Evolutionary conservation across 352 stramenopile species (phyloP).

Genomic region (Hyphochytrium catenoides): DNA sequence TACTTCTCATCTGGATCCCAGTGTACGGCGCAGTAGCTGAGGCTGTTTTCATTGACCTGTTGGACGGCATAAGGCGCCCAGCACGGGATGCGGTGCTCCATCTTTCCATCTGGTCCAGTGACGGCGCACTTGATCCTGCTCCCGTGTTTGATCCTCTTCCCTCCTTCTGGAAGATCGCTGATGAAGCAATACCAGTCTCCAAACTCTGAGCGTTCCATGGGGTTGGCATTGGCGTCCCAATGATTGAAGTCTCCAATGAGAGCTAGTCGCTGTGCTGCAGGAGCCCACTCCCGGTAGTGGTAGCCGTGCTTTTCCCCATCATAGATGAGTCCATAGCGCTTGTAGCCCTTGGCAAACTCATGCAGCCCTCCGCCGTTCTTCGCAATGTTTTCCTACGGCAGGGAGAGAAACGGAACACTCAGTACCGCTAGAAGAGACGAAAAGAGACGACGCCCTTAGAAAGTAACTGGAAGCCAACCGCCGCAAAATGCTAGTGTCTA

Average conservation of each 20-base stretch:
- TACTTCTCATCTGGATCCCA: background rate
- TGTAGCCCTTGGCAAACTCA: too few species aligned
- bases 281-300: slow-evolving; percentile 9
- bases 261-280: slow-evolving; percentile 1
- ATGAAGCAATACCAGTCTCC: slow-evolving; percentile 1
- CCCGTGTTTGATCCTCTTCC: background rate
- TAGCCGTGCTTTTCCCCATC: slow-evolving; percentile 5
- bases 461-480: too few species aligned
- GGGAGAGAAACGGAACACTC: too few species aligned
- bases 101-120: background rate
- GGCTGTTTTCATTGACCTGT: slow-evolving; percentile 3
- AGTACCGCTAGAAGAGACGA: too few species aligned
- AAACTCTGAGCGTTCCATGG: background rate
- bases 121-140: background rate
- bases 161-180: background rate
- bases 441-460: too few species aligned
- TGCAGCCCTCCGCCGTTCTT: too few species aligned
- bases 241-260: slow-evolving; percentile 12
- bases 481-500: too few species aligned
- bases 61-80: background rate
- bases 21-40: slow-evolving; percentile 1
- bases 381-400: too few species aligned
- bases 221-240: slow-evolving; percentile 9
- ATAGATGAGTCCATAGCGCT: too few species aligned
- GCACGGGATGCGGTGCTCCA: slow-evolving; percentile 4